Base-by-base conservation (phyloP, 73 alveolate genomes). In the Paramecium sonneborni region DNA sequence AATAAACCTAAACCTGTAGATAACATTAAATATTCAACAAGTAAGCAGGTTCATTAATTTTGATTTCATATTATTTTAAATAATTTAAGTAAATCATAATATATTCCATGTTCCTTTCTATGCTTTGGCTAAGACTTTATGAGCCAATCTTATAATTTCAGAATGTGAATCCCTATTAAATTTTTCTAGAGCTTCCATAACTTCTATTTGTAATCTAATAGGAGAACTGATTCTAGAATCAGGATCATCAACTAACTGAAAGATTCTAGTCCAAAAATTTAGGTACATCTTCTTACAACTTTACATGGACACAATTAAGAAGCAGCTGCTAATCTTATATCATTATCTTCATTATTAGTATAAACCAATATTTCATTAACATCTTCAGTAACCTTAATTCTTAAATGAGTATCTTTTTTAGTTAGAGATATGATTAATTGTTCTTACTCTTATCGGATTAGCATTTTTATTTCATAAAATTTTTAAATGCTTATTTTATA, bases 161-260 rank as follows among this genome's bases (percentile, higher is more conserved):
- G 35, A 26, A 6, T 57, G 98, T 52, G 41, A 1, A 5, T 57
- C 21, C 0, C 76, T 0, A 3, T 57, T 23, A 9, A 57, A 20
- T 57, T 3, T 24, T 57, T 20, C 1, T 57, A 21, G 20, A 57
- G 84, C 84, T 12, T 62, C 84, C 84, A 62, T 62, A 15, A 96
- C 96, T 79, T 88, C 85, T 35, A 92, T 93, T 92, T 96, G 96
- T 30, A 95, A 90, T 88, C 93, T 93, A 6, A 93, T 96, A 20
- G 99, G 99, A 14, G 98, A 95, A 28, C 99, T 79, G 24, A 96
- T 95, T 41, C 88, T 92, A 38, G 92, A 95, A 44, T 96, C 98
- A 24, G 92, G 96, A 76, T 96, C 99, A 58, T 86, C 94, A 28
- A 95, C 97, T 88, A 96, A 48, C 68, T 93, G 92, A 76, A 96